Percentiles rank a stretch among this genome's conserved stretches.
Evolutionary conservation across 108 stramenopile genomes (phyloP).

Genomic region (Skeletonema potamos): DNA sequence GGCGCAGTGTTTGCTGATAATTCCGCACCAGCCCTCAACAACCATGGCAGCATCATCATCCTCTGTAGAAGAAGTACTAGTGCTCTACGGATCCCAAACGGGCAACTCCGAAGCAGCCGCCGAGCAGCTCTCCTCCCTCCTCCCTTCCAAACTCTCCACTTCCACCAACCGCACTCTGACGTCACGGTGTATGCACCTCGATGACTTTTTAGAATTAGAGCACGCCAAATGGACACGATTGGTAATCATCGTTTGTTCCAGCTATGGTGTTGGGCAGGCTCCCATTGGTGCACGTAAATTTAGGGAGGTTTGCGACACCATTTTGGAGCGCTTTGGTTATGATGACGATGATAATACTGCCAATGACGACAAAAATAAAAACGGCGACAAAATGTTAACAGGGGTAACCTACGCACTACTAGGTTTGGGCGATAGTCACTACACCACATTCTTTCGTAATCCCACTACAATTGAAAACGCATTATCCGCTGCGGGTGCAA

Average conservation of each 20-base stretch:
- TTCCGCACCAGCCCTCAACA: no score
- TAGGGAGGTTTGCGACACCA: slow-evolving; percentile 69
- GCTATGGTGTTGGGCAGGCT: slow-evolving; percentile 86
- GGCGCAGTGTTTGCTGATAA: no score
- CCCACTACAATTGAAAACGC: slow-evolving; percentile 65
- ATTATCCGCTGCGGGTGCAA: slow-evolving; percentile 61
- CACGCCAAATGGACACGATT: slow-evolving; percentile 60
- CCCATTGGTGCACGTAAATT: slow-evolving; percentile 76
- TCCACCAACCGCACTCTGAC: slow-evolving; percentile 10
- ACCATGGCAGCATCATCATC: neutral
- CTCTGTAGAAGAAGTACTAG: slow-evolving; percentile 46
- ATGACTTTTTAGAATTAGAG: slow-evolving; percentile 83
- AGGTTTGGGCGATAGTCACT: slow-evolving; percentile 66
- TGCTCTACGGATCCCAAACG: slow-evolving; percentile 85
- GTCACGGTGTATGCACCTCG: slow-evolving; percentile 64
- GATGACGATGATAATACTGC: neutral
- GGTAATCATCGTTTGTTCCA: slow-evolving; percentile 66
- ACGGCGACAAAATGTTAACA: slow-evolving; percentile 4
- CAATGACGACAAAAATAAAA: slow-evolving; percentile 8
- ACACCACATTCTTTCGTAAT: slow-evolving; percentile 68
- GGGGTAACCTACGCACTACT: slow-evolving; percentile 24
- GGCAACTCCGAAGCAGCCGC: slow-evolving; percentile 85
- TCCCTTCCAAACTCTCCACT: slow-evolving; percentile 30
- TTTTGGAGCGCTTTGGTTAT: slow-evolving; percentile 26
- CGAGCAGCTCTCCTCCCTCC: slow-evolving; percentile 47